These are phyloP conservation scores for Butyriboletus loyo DNA, from an alignment of 768 basidiomycete species.

Conservation along the genomic window DNA sequence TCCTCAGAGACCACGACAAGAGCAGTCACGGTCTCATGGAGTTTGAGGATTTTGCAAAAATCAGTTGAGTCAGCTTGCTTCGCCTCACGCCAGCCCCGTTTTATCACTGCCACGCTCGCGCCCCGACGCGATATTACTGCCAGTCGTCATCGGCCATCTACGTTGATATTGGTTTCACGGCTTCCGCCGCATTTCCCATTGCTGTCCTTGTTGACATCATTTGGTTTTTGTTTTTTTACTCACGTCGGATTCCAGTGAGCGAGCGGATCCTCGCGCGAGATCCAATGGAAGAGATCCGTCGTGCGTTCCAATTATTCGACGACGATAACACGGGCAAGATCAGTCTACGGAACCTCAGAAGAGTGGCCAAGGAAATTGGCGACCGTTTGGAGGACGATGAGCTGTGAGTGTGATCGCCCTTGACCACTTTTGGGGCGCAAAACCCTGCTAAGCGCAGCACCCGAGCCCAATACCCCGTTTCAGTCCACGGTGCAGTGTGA, in stretches of 20 bases:
- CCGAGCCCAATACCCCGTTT: constrained; percentile 29
- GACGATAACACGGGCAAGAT: constrained; percentile 96
- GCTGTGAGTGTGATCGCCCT: constrained; percentile 58
- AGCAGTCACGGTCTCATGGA: constrained; percentile 82
- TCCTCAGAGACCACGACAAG: constrained; percentile 88
- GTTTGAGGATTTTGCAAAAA: constrained; percentile 90
- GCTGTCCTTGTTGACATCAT: not conserved
- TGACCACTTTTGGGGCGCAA: constrained; percentile 14
- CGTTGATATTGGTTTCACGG: not conserved
- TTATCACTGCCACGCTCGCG: not conserved
- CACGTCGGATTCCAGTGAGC: constrained; percentile 63
- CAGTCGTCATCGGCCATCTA: not conserved
- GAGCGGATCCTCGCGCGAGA: constrained; percentile 91
- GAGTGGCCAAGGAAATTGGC: constrained; percentile 96
- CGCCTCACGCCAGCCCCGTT: not conserved
- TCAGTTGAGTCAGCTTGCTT: constrained; percentile 59
- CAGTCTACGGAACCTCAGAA: constrained; percentile 80
- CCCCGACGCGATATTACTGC: constrained; percentile 4
- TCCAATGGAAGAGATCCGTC: constrained; percentile 93
- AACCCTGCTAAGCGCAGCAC: constrained; percentile 23
- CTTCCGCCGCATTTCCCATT: not conserved
- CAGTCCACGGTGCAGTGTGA: constrained; percentile 21
- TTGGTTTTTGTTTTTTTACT: too few species aligned
- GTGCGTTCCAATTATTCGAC: constrained; percentile 96
- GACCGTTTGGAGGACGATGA: constrained; percentile 95